Evolutionary conservation across 2,329 filamentous ascomycete genomes (phyloP).

Genomic region (Lojkania enalia): DNA sequence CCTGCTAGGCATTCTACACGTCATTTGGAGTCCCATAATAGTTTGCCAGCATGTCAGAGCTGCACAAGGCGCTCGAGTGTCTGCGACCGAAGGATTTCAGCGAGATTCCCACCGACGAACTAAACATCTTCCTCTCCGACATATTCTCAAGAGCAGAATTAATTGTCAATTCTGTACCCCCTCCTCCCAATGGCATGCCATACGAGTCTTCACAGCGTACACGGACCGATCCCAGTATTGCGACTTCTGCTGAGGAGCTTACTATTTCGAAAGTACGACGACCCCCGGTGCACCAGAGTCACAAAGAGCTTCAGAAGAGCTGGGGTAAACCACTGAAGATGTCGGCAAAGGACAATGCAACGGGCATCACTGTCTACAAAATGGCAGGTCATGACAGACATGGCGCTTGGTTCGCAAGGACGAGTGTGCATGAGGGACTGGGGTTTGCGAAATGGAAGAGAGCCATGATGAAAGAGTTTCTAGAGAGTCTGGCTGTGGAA

Average conservation of each 20-base stretch:
- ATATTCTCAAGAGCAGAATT: constrained; percentile 63
- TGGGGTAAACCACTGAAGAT: constrained; percentile 85
- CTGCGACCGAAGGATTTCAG: constrained; percentile 50
- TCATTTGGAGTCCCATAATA: no score
- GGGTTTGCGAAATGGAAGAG: constrained; percentile 77
- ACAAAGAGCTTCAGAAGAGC: constrained; percentile 69
- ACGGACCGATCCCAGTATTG: constrained; percentile 59
- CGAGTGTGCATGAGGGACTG: constrained; percentile 79
- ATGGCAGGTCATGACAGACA: constrained; percentile 76
- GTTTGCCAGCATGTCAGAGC: constrained; percentile 37
- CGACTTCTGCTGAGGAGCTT: constrained; percentile 55
- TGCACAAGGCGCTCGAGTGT: constrained; percentile 51
- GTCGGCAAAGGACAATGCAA: constrained; percentile 71
- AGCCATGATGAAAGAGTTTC: constrained; percentile 78
- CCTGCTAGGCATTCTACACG: no score
- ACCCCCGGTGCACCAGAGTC: constrained; percentile 55
- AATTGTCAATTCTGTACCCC: constrained; percentile 76
- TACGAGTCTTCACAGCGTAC: constrained; percentile 56
- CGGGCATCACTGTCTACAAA: constrained; percentile 79
- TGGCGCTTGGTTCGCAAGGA: constrained; percentile 86
- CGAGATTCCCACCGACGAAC: constrained; percentile 49
- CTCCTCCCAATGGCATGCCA: constrained; percentile 52
- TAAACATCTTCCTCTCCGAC: constrained; percentile 45
- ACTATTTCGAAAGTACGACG: constrained; percentile 56
- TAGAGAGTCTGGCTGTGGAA: constrained; percentile 72